These are phyloP conservation scores for Eucalyptus sp. DNA, from an alignment of 345 rosid species.

Conservation along the genomic window DNA sequence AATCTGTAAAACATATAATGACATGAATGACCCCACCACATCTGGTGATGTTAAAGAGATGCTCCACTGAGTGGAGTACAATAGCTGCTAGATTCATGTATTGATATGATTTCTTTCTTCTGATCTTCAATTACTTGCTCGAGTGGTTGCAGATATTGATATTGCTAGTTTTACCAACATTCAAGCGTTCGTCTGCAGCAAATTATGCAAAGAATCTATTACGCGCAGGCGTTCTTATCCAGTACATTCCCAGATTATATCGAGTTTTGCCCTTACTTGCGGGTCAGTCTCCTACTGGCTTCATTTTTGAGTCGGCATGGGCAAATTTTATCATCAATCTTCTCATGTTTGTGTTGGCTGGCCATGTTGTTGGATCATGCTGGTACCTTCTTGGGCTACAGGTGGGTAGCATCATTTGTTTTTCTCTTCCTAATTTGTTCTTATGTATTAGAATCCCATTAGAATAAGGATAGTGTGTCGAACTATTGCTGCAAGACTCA, in stretches of 20 bases:
- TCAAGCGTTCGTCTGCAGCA: slow-evolving; percentile 36
- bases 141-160: slow-evolving; percentile 43
- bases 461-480: background rate
- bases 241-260: slow-evolving; percentile 62
- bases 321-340: slow-evolving; percentile 78
- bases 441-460: background rate
- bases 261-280: slow-evolving; percentile 62
- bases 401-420: slow-evolving; percentile 18
- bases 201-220: slow-evolving; percentile 56
- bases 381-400: slow-evolving; percentile 90
- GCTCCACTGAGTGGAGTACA: background rate
- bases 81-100: background rate
- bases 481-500: background rate
- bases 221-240: slow-evolving; percentile 49
- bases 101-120: background rate
- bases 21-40: background rate
- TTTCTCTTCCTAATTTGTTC: background rate
- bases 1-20: background rate
- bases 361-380: slow-evolving; percentile 70
- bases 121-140: background rate
- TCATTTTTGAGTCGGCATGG: slow-evolving; percentile 87
- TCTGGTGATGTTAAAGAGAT: background rate
- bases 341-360: slow-evolving; percentile 59
- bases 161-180: slow-evolving; percentile 23
- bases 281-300: slow-evolving; percentile 66